Evolutionary conservation across 2,329 filamentous ascomycete genomes (phyloP).

Genomic region (Parafenestella ontariensis): DNA sequence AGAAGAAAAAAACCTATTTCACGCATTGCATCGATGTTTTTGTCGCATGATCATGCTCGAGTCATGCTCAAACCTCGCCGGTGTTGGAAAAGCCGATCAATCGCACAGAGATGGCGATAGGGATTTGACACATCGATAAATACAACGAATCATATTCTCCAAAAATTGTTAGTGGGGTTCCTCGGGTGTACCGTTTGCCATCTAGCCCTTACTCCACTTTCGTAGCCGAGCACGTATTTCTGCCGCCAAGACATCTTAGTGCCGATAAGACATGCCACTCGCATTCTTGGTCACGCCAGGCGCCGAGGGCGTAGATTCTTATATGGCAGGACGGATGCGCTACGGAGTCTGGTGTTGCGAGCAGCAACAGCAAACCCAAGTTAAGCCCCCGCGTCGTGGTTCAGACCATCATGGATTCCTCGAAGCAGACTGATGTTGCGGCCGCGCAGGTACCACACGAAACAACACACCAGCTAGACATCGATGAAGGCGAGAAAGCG

Average conservation of each 20-base stretch:
- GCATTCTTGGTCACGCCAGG: constrained; percentile 9
- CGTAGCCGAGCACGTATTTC: not conserved
- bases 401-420: not conserved
- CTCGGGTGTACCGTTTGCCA: not conserved
- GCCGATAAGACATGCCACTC: constrained; percentile 12
- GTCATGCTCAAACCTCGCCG: not conserved
- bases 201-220: not conserved
- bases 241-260: constrained; percentile 16
- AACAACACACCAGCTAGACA: not conserved
- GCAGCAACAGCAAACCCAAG: not conserved
- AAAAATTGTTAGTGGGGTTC: not conserved
- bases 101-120: not conserved
- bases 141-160: not conserved
- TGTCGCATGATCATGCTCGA: not conserved
- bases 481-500: constrained; percentile 6
- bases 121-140: not conserved
- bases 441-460: not conserved
- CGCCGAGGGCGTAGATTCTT: not conserved
- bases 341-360: not conserved
- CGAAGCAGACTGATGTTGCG: not conserved
- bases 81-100: not conserved
- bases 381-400: not conserved
- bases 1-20: not conserved
- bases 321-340: not conserved
- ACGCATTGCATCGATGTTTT: not conserved